These are phyloP conservation scores for Penicillium sp. DNA, from an alignment of 2,329 filamentous ascomycete genomes.

Conservation along the genomic window DNA sequence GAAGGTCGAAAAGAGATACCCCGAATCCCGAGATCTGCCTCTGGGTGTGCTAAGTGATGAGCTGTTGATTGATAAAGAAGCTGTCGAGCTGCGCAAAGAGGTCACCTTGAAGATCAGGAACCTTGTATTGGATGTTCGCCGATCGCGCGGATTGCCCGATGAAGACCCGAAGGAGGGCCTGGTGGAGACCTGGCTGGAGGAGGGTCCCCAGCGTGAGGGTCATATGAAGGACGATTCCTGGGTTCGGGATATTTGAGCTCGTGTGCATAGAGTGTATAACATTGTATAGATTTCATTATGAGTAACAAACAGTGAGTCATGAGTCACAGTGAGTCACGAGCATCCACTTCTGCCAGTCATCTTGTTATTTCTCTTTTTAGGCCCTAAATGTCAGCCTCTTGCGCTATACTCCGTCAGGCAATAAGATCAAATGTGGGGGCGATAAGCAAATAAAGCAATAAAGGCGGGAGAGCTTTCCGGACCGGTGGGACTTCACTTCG, in stretches of 20 bases:
- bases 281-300: slow-evolving; percentile 12
- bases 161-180: slow-evolving; percentile 74
- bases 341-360: not conserved
- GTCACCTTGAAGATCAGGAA: slow-evolving; percentile 74
- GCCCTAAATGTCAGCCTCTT: not conserved
- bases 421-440: not conserved
- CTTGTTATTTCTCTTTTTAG: not conserved
- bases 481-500: not conserved
- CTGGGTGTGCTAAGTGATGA: slow-evolving; percentile 62
- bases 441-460: slow-evolving; percentile 3
- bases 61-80: slow-evolving; percentile 69
- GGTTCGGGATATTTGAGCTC: slow-evolving; percentile 53
- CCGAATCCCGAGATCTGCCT: slow-evolving; percentile 34
- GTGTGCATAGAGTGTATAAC: slow-evolving; percentile 18
- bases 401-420: not conserved
- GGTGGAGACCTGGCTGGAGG: slow-evolving; percentile 74
- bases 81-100: slow-evolving; percentile 71
- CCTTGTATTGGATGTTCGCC: slow-evolving; percentile 75
- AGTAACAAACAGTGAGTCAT: not conserved
- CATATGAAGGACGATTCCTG: slow-evolving; percentile 60
- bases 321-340: not conserved
- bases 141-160: slow-evolving; percentile 69
- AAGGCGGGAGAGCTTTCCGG: not conserved
- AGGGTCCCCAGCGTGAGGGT: slow-evolving; percentile 54
- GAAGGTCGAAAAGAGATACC: slow-evolving; percentile 47